phyloP scores from a whole-genome alignment of 2,329 filamentous ascomycete species.

The Monosporascus sp. region DNA sequence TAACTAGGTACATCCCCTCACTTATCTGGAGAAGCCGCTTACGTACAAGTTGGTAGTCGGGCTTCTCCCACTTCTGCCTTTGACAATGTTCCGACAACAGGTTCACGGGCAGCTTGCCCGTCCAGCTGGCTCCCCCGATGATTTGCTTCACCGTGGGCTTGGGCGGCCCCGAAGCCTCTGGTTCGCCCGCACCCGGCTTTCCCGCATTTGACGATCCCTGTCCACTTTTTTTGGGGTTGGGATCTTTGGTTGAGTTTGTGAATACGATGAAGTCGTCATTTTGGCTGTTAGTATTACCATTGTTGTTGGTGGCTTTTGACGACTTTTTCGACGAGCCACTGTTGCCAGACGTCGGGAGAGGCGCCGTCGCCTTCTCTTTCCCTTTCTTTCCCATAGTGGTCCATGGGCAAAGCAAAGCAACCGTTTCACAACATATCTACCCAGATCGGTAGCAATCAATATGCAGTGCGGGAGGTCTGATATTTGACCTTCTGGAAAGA shows the following conservation, averaged over 20 bases:
- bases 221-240: conserved; percentile 39
- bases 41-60: conserved; percentile 75
- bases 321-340: conserved; percentile 28
- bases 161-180: conserved; percentile 39
- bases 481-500: background rate
- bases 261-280: conserved; percentile 53
- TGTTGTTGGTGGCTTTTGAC: conserved; percentile 26
- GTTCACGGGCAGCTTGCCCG: conserved; percentile 91
- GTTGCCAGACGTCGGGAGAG: conserved; percentile 22
- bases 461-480: background rate
- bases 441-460: no score
- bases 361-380: conserved; percentile 43
- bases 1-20: conserved; percentile 17
- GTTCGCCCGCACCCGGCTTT: conserved; percentile 22
- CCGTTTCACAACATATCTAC: no score
- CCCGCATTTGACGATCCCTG: conserved; percentile 16
- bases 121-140: conserved; percentile 95
- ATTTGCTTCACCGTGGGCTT: conserved; percentile 70
- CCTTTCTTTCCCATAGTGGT: conserved; percentile 47
- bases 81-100: conserved; percentile 91
- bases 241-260: conserved; percentile 53
- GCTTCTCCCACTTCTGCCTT: conserved; percentile 91
- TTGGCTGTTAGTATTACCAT: conserved; percentile 3
- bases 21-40: conserved; percentile 22
- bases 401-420: conserved; percentile 10